These are phyloP conservation scores for Vigna radiata DNA, from an alignment of 306 rosid genomes.

Conservation along the genomic window DNA sequence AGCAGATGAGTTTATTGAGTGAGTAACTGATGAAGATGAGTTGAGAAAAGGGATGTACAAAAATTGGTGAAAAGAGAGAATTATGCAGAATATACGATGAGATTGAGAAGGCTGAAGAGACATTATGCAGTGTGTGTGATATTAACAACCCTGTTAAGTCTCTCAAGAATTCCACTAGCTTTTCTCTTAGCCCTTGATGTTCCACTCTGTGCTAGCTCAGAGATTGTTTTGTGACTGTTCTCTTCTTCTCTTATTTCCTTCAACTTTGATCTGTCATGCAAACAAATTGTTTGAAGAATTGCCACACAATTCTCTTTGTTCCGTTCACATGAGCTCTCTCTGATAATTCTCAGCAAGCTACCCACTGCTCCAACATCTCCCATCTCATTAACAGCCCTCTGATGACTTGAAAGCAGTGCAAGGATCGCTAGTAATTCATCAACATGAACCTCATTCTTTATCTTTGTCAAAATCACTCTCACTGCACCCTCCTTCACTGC, in stretches of 20 bases:
- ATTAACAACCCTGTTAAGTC: slow-evolving; percentile 77
- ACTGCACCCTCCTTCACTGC: slow-evolving; percentile 77
- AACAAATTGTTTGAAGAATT: slow-evolving; percentile 73
- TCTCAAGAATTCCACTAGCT: slow-evolving; percentile 89
- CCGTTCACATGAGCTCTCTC: slow-evolving; percentile 72
- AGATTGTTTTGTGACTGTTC: slow-evolving; percentile 63
- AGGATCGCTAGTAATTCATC: slow-evolving; percentile 84
- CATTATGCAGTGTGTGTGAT: slow-evolving; percentile 82
- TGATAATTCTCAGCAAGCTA: slow-evolving; percentile 64
- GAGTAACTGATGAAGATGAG: slow-evolving; percentile 52
- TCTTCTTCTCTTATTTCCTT: slow-evolving; percentile 87
- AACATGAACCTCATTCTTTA: slow-evolving; percentile 53
- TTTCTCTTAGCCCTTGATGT: slow-evolving; percentile 93
- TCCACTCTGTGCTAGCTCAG: slow-evolving; percentile 80
- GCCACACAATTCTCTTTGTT: slow-evolving; percentile 85
- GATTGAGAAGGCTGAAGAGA: slow-evolving; percentile 29
- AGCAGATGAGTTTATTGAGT: slow-evolving; percentile 53
- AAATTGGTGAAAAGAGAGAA: slow-evolving; percentile 47
- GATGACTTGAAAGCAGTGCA: slow-evolving; percentile 75
- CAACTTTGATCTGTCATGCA: slow-evolving; percentile 75
- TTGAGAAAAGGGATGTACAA: slow-evolving; percentile 56
- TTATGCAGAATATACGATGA: slow-evolving; percentile 69
- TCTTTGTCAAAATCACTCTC: slow-evolving; percentile 65
- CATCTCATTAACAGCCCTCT: slow-evolving; percentile 76
- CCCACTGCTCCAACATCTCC: slow-evolving; percentile 77